Base-by-base conservation (phyloP, 805 yeast genomes). In the Saccharomycopsis amapae region DNA sequence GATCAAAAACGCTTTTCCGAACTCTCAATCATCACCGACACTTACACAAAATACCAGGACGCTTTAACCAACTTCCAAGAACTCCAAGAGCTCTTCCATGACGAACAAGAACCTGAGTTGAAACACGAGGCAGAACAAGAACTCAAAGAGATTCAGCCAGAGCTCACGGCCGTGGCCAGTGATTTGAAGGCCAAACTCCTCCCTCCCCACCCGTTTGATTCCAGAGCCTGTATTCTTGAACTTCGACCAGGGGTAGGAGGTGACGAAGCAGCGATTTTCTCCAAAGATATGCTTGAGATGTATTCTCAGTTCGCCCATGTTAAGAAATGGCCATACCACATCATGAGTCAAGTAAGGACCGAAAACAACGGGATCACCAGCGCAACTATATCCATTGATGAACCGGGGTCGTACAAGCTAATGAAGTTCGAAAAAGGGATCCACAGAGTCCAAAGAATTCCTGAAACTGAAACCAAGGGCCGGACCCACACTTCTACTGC, bases 211-310 rank as follows among this genome's bases (percentile, higher is more conserved):
- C 80, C 78, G 38, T 85, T 83, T 60, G 74, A 81, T 2, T 93
- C 85, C 38, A 78, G 76, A 51, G 78, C 93, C 0, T 81, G 95
- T 39, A 67, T 93, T 2, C 53, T 93, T 17, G 98, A 93, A 61
- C 64, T 93, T 12, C 71, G 97, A 47, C 97, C 97, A 0, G 98
- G 98, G 5, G 87, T 90, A 2, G 98, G 98, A 13, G 98, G 98
- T 2, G 76, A 80, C 4, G 98, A 93, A 59, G 96, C 98, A 0
- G 79, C 81, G 59, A 73, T 93, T 12, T 93, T 93, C 62, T 77
- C 97, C 0, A 75, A 73, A 33, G 93, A 93, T 58, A 64, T 93
- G 46, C 62, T 87, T 49, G 72, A 73, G 48, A 87, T 93, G 97
- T 93, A 93, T 62, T 64, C 72, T 23, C 79, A 75, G 47, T 88